Evolutionary conservation across 169 alveolate genomes (phyloP).

Genomic region (Plasmodium inui): DNA sequence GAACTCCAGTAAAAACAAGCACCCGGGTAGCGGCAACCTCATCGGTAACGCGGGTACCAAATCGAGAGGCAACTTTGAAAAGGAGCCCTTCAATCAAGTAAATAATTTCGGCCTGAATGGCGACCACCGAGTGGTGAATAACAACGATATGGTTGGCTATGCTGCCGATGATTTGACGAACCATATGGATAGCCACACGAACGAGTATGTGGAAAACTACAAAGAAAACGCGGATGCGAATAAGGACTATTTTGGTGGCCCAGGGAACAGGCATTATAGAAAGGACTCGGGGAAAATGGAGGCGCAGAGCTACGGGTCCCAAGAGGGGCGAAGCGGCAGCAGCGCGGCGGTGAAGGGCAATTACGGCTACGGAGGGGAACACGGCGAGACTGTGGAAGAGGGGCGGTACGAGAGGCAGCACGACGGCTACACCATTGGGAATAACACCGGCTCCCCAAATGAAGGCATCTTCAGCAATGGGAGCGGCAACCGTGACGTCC

Average conservation of each 20-base stretch:
- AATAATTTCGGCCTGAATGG: neutral
- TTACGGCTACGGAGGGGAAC: neutral
- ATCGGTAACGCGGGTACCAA: neutral
- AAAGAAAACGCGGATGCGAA: neutral
- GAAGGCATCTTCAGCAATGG: too few relatives aligned
- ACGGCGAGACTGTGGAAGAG: neutral
- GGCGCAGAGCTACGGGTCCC: neutral
- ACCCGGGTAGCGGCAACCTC: neutral
- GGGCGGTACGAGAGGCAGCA: neutral
- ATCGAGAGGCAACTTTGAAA: conserved; percentile 17
- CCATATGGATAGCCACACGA: neutral
- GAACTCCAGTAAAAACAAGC: neutral
- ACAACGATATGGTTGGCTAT: neutral
- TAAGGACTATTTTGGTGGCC: neutral
- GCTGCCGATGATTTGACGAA: neutral
- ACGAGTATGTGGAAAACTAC: neutral
- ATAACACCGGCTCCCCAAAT: too few relatives aligned
- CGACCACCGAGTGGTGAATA: neutral
- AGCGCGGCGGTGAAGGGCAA: neutral
- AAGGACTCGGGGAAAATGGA: neutral
- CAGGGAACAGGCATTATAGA: neutral
- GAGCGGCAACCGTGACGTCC: neutral
- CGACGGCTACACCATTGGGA: too few relatives aligned
- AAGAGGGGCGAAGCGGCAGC: neutral
- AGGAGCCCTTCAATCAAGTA: neutral